Evolutionary conservation across 768 basidiomycete species (phyloP).

Genomic region (Daedaleopsis nitida): DNA sequence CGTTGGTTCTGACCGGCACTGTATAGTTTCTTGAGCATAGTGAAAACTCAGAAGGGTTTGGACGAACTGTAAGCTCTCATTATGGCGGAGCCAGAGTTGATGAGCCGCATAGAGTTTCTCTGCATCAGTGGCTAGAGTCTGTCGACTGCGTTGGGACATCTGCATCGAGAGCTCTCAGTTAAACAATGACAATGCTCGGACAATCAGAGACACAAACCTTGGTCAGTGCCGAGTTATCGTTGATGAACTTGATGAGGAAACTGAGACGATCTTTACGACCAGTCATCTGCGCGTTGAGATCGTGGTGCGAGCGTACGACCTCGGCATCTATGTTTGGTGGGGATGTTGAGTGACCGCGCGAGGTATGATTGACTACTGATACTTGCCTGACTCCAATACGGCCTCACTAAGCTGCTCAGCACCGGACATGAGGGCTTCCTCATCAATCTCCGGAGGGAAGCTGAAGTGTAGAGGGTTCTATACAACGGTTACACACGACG

Average conservation of each 20-base stretch:
- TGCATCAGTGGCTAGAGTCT: constrained; percentile 76
- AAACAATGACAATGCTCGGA: not conserved
- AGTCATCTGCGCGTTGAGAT: constrained; percentile 75
- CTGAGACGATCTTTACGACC: constrained; percentile 74
- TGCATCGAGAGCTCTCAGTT: constrained; percentile 31
- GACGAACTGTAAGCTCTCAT: constrained; percentile 64
- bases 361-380: not conserved
- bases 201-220: constrained; percentile 51
- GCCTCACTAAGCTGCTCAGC: constrained; percentile 75
- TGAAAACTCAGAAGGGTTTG: not conserved
- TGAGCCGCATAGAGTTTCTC: constrained; percentile 84
- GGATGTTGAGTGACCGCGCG: not conserved
- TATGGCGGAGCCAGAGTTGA: constrained; percentile 80
- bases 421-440: constrained; percentile 76
- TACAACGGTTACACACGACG: not conserved
- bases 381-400: constrained; percentile 72
- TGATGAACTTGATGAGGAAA: constrained; percentile 89
- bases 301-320: constrained; percentile 74
- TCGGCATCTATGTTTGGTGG: constrained; percentile 50
- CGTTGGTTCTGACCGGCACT: constrained; percentile 61
- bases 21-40: not conserved
- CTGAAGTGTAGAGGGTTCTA: constrained; percentile 81
- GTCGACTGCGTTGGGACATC: constrained; percentile 82
- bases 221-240: constrained; percentile 76
- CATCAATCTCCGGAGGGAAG: constrained; percentile 79